Percentiles rank a stretch among this genome's conserved stretches.
These are phyloP conservation scores for Zasmidium cellare DNA, from an alignment of 2,329 filamentous ascomycete genomes.

Conservation along the genomic window DNA sequence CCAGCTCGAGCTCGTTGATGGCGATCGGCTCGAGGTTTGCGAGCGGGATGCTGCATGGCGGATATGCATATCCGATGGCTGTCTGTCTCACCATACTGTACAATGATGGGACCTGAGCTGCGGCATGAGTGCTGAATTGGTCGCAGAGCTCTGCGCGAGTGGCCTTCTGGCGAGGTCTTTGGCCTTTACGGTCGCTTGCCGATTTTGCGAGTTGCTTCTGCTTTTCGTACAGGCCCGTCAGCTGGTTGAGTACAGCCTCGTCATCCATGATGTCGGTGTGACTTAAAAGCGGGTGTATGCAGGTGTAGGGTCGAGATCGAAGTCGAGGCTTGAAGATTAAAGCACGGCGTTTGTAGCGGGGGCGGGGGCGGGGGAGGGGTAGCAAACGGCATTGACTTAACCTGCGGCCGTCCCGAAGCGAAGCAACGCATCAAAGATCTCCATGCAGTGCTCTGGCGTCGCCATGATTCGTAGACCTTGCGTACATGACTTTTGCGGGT, in stretches of 20 bases:
- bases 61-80: constrained; percentile 21
- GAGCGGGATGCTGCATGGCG: constrained; percentile 20
- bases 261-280: neutral
- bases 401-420: too few species aligned
- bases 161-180: neutral
- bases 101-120: neutral
- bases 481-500: too few species aligned
- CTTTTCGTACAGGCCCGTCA: neutral
- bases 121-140: neutral
- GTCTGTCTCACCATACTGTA: neutral
- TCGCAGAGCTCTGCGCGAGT: constrained; percentile 1
- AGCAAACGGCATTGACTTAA: too few species aligned
- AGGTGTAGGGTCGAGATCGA: too few species aligned
- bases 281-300: too few species aligned
- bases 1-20: constrained; percentile 22
- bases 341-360: too few species aligned
- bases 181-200: neutral
- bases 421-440: too few species aligned
- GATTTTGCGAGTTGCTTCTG: neutral
- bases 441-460: too few species aligned
- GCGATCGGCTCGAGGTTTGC: constrained; percentile 17
- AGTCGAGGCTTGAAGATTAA: too few species aligned
- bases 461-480: too few species aligned
- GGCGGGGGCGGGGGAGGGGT: too few species aligned
- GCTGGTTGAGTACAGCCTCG: neutral